Percentiles rank a stretch among this genome's conserved stretches.
phyloP scores from a whole-genome alignment of 805 yeast species.

The Metschnikowia gelsemii region DNA sequence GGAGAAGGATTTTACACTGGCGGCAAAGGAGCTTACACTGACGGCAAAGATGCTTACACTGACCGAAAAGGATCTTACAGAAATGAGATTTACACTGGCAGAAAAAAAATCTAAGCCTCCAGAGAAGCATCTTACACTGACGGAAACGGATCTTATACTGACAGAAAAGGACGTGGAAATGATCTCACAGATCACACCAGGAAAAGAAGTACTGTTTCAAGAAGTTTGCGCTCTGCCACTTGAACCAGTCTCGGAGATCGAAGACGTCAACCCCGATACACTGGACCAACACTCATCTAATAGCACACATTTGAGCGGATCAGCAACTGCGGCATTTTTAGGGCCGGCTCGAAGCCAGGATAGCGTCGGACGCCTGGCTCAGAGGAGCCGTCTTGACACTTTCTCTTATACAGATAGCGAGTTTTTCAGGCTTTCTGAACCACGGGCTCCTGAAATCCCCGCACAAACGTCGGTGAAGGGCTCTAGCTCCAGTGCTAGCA shows the following conservation, averaged over 20 bases:
- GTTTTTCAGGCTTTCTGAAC: slow-evolving; percentile 1
- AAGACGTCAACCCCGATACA: too few relatives aligned
- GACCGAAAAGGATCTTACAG: too few relatives aligned
- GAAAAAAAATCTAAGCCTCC: too few relatives aligned
- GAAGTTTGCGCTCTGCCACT: too few relatives aligned
- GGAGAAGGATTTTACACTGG: too few relatives aligned
- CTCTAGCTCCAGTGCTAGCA: not conserved
- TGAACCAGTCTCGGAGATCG: not conserved
- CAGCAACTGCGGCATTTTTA: not conserved
- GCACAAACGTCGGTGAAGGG: not conserved
- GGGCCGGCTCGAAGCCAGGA: not conserved
- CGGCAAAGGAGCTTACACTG: too few relatives aligned
- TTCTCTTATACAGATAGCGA: slow-evolving; percentile 8
- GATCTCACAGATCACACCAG: too few relatives aligned
- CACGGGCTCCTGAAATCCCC: not conserved
- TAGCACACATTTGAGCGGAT: not conserved
- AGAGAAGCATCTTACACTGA: too few relatives aligned
- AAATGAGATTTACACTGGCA: too few relatives aligned
- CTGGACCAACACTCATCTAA: not conserved
- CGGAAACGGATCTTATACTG: too few relatives aligned
- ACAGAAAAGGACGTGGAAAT: too few relatives aligned
- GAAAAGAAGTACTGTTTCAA: not conserved
- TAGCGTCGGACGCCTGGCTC: not conserved
- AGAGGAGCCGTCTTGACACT: not conserved
- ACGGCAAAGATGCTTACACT: too few relatives aligned